phyloP scores from a whole-genome alignment of 805 yeast species.

The Hanseniaspora nectarophila region DNA sequence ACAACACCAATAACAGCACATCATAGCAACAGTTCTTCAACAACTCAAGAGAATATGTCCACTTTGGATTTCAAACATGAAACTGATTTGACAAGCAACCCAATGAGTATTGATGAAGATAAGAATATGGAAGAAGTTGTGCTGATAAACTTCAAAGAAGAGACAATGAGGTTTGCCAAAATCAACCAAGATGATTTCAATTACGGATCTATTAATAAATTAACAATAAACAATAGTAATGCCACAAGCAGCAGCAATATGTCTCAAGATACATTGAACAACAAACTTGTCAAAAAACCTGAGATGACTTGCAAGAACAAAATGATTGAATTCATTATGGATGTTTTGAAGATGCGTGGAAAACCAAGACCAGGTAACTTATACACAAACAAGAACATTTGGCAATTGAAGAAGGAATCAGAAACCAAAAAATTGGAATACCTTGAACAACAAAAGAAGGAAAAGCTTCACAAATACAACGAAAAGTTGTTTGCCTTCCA shows the following conservation, averaged over 20 bases:
- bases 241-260: background rate
- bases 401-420: slow-evolving; percentile 11
- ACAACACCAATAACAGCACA: background rate
- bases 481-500: background rate
- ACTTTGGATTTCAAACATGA: background rate
- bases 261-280: background rate
- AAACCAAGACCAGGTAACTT: slow-evolving; percentile 6
- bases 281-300: background rate
- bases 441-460: slow-evolving; percentile 5
- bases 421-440: slow-evolving; percentile 1
- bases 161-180: slow-evolving; percentile 4
- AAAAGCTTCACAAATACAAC: slow-evolving; percentile 6
- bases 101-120: background rate
- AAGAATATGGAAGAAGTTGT: slow-evolving; percentile 9
- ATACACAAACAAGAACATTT: slow-evolving; percentile 2
- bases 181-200: slow-evolving; percentile 2
- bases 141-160: slow-evolving; percentile 11
- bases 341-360: slow-evolving; percentile 9
- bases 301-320: background rate
- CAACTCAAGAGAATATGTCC: background rate
- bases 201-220: slow-evolving; percentile 1
- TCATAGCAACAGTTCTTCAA: background rate
- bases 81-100: background rate
- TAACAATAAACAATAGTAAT: background rate
- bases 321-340: background rate